These are phyloP conservation scores for Colletotrichum tofieldiae DNA, from an alignment of 2,329 filamentous ascomycete species.

Conservation along the genomic window DNA sequence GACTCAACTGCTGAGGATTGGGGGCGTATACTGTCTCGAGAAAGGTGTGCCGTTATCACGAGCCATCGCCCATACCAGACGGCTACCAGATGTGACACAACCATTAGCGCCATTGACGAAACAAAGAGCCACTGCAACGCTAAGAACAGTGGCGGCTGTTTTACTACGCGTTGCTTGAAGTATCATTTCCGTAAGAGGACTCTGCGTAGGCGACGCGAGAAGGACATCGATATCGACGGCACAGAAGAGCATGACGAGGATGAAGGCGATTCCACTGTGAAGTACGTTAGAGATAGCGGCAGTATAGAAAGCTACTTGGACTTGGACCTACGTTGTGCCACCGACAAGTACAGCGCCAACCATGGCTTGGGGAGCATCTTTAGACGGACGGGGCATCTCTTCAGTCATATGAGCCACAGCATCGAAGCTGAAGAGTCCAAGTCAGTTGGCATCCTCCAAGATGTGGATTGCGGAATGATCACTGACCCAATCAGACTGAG, in stretches of 20 bases:
- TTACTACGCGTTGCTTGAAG: constrained; percentile 49
- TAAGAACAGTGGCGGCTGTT: constrained; percentile 49
- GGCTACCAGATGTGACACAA: constrained; percentile 54
- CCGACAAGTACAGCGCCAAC: constrained; percentile 56
- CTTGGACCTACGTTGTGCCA: constrained; percentile 52
- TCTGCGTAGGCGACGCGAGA: constrained; percentile 57
- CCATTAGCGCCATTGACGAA: constrained; percentile 51
- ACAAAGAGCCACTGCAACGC: constrained; percentile 47
- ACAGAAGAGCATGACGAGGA: constrained; percentile 61
- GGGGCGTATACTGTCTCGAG: constrained; percentile 17
- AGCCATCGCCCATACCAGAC: constrained; percentile 58
- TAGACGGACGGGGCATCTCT: constrained; percentile 51
- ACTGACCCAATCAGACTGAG: constrained; percentile 59
- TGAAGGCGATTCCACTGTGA: constrained; percentile 55
- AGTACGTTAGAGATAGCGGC: not conserved
- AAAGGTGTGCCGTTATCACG: constrained; percentile 50
- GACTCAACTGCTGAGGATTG: not conserved
- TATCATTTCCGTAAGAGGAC: constrained; percentile 60
- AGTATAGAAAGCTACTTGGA: fast-evolving
- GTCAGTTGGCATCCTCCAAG: constrained; percentile 53
- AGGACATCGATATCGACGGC: constrained; percentile 57
- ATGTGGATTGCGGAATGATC: not conserved
- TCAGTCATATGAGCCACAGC: constrained; percentile 53
- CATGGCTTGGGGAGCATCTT: constrained; percentile 54
- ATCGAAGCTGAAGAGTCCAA: constrained; percentile 49